Evolutionary conservation across 805 yeast genomes (phyloP).

Genomic region (Kazachstania bromeliacearum): DNA sequence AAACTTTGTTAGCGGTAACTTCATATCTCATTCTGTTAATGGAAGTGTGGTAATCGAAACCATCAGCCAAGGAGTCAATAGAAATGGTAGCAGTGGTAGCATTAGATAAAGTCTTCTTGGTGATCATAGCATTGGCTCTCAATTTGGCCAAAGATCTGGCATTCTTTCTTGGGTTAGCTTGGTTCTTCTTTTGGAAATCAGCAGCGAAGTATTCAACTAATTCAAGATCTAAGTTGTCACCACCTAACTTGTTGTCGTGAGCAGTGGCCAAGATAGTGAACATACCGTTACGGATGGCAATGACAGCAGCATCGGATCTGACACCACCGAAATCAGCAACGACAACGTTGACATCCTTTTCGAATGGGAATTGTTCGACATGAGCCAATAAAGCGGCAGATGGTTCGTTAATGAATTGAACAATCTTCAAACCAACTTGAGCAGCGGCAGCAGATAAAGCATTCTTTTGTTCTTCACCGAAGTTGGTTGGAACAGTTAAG

Average conservation of each 20-base stretch:
- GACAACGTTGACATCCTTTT: conserved; percentile 35
- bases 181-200: conserved; percentile 85
- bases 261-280: conserved; percentile 79
- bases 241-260: conserved; percentile 79
- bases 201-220: conserved; percentile 78
- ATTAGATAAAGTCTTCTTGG: conserved; percentile 87
- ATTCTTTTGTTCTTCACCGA: conserved; percentile 60
- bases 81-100: conserved; percentile 85
- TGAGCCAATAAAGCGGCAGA: conserved; percentile 85
- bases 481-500: conserved; percentile 84
- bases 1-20: conserved; percentile 69
- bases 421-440: conserved; percentile 66
- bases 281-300: conserved; percentile 90
- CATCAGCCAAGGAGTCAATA: conserved; percentile 89
- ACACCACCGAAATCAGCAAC: conserved; percentile 97
- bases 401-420: conserved; percentile 89
- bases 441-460: conserved; percentile 53
- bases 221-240: conserved; percentile 72
- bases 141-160: conserved; percentile 85
- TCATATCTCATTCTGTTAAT: conserved; percentile 93
- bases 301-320: conserved; percentile 89
- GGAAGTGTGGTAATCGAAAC: conserved; percentile 85
- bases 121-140: conserved; percentile 67
- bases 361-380: conserved; percentile 37
- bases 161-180: conserved; percentile 69